phyloP scores from a whole-genome alignment of 805 yeast species.

The Saturnispora gosingensis region DNA sequence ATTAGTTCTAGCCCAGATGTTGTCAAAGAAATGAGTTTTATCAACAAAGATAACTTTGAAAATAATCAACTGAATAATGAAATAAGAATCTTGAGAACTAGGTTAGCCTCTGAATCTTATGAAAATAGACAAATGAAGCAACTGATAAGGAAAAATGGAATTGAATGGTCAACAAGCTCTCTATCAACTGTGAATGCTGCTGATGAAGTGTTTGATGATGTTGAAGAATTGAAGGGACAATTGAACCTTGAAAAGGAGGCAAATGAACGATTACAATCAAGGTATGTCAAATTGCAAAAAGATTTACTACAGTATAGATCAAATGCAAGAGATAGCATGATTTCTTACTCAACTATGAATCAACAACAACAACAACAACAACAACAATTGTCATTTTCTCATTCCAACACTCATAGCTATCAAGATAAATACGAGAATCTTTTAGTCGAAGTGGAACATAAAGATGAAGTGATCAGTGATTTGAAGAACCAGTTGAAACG shows the following conservation, averaged over 20 bases:
- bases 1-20: constrained; percentile 19
- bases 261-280: constrained; percentile 24
- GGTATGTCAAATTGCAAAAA: constrained; percentile 28
- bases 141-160: constrained; percentile 25
- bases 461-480: constrained; percentile 30
- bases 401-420: constrained; percentile 21
- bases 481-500: constrained; percentile 7
- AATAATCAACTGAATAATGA: constrained; percentile 38
- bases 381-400: constrained; percentile 7
- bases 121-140: constrained; percentile 43
- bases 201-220: constrained; percentile 8
- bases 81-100: constrained; percentile 47
- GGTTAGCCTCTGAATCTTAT: constrained; percentile 56
- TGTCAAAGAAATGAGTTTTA: constrained; percentile 6
- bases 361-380: not conserved
- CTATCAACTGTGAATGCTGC: constrained; percentile 1
- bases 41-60: constrained; percentile 8
- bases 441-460: constrained; percentile 33
- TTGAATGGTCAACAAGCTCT: constrained; percentile 5
- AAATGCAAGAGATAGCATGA: constrained; percentile 25
- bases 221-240: constrained; percentile 10
- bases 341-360: constrained; percentile 25
- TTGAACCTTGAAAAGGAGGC: constrained; percentile 24
- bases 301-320: constrained; percentile 27
- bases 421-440: constrained; percentile 39